Percentiles rank a stretch among this genome's conserved stretches.
Conservation (phyloP, 31 red algal species). For the Porphyra umbilicalis region DNA sequence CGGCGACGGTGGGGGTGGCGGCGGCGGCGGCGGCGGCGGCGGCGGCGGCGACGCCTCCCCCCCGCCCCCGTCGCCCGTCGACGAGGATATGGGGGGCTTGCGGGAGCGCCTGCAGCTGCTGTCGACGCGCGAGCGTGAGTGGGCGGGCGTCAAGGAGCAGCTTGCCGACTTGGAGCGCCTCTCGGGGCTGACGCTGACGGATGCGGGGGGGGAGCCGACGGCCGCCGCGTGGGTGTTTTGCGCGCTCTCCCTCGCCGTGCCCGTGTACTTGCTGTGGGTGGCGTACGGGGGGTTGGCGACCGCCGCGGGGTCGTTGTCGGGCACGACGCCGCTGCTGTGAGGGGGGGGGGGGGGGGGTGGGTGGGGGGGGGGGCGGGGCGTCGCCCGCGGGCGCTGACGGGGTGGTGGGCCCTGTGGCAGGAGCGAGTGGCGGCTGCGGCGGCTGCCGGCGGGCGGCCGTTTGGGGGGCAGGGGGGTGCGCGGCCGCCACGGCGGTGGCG, state of each 20-base stretch:
- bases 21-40: background rate
- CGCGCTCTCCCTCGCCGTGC: background rate
- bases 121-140: background rate
- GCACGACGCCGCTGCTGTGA: background rate
- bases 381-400: too few species aligned
- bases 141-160: background rate
- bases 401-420: too few species aligned
- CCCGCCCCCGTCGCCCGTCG: background rate
- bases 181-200: background rate
- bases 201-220: background rate
- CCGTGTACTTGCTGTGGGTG: background rate
- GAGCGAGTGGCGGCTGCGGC: too few species aligned
- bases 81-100: background rate
- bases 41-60: background rate
- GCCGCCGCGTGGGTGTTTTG: background rate
- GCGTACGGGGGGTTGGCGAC: background rate
- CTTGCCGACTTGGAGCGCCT: background rate
- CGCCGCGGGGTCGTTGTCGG: background rate
- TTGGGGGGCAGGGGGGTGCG: too few species aligned
- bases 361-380: too few species aligned
- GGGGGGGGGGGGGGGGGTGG: background rate
- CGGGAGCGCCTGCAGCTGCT: background rate
- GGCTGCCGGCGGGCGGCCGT: too few species aligned
- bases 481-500: too few species aligned
- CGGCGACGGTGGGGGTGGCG: background rate